Evolutionary conservation across 257 asterid species (phyloP).

Genomic region (Capsicum pubescens): DNA sequence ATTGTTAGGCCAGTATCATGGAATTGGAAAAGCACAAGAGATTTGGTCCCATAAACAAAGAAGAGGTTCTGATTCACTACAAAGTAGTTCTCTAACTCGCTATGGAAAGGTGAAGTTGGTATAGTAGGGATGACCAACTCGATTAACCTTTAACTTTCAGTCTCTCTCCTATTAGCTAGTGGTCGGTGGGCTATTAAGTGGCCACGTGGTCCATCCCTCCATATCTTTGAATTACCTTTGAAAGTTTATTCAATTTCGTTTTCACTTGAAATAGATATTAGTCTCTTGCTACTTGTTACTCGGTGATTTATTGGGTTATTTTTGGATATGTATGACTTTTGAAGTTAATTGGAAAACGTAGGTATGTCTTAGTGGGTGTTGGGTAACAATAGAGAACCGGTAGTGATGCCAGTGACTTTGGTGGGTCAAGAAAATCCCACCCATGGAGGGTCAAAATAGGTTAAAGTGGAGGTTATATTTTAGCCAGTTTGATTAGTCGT

Average conservation of each 20-base stretch:
- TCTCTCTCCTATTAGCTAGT: background rate
- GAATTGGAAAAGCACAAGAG: background rate
- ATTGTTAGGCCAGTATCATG: background rate
- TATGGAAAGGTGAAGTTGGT: background rate
- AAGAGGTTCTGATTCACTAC: background rate
- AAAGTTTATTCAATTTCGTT: background rate
- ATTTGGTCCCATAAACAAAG: background rate
- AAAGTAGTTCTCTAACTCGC: background rate
- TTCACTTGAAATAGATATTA: background rate
- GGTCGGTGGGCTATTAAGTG: background rate
- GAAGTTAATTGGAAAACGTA: background rate
- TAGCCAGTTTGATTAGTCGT: background rate
- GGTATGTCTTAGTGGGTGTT: background rate
- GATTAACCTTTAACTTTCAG: background rate
- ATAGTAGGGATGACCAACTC: background rate
- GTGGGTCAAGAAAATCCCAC: background rate
- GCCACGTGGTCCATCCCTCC: background rate
- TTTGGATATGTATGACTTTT: slow-evolving; percentile 10
- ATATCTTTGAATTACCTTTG: background rate
- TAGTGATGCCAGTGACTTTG: background rate
- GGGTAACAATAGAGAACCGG: background rate
- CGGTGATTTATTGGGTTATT: background rate
- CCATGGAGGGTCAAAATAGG: background rate
- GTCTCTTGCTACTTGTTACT: background rate
- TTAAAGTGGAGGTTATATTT: background rate